Base-by-base conservation (phyloP, 2,329 filamentous ascomycete genomes). In the Fusarium transvaalense region DNA sequence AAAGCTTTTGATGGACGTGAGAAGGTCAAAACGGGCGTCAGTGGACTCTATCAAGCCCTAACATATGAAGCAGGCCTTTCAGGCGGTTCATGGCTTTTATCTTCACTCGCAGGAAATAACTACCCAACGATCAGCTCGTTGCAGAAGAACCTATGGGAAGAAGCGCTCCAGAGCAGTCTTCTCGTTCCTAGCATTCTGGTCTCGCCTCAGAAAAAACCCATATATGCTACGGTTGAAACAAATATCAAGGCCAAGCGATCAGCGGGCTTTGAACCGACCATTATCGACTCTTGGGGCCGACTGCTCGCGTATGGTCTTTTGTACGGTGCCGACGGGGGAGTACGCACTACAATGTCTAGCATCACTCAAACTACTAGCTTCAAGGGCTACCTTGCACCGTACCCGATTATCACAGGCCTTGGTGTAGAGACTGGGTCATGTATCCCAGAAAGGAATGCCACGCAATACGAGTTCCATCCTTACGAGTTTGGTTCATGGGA, bases 401-500 rank as follows among this genome's bases (percentile, higher is more conserved):
- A 60, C 5, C 56, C 56, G 0, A 60, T 60, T 17, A 60, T 60
- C n/a, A 60, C 56, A 42, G 51, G 34, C 3, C 56, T 60, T 48
- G 56, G 56, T 21, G 27, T 60, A 1, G 35, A 60, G 12, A 31
- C 51, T 14, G 56, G 56, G 0, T 60, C 51, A 1, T 60, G 56
- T 10, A 60, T 56, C 10, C 56, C 56, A 1, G 51, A 48, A 10
- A 27, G 51, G 6, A 60, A 60, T 4, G 56, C 21, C 2, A 60
- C 56, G 1, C 56, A 60, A 5, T 60, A 60, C 5, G 56, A 60
- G 6, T 60, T 60, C 23, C 56, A 60, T 2, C 56, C 56, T 0
- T 60, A 42, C 3, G 56, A 60, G n/a, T 60, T 60, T 42, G 56
- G 56, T 0, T 60, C 56, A 5, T 60, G 56, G 56, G 56, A 60